A percentile compares a stretch with the other conserved stretches of the same genome.
Conservation (phyloP, 345 rosid species). For the Populus nigra region DNA sequence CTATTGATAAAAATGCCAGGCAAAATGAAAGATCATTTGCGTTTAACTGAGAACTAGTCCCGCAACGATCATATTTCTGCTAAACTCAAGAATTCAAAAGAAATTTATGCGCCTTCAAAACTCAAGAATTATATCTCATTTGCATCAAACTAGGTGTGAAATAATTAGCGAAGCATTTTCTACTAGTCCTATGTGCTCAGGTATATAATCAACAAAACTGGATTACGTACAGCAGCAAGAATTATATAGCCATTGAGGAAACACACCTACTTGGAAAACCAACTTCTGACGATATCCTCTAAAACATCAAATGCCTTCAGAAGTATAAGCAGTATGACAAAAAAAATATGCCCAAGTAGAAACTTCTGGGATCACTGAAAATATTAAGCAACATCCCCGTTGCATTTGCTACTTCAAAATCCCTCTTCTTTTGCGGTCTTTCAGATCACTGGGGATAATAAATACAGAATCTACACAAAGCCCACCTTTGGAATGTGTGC, state of each 20-base stretch:
- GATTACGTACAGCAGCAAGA: constrained; percentile 29
- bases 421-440: constrained; percentile 45
- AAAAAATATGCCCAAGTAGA: constrained; percentile 14
- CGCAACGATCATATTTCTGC: too few relatives aligned
- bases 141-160: too few relatives aligned
- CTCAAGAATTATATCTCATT: too few relatives aligned
- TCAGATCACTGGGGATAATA: constrained; percentile 69
- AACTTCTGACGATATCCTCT: constrained; percentile 36
- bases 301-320: constrained; percentile 27
- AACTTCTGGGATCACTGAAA: constrained; percentile 19
- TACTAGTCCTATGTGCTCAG: constrained; percentile 22
- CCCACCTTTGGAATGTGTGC: constrained; percentile 95
- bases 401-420: constrained; percentile 36
- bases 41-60: too few relatives aligned
- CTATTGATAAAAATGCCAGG: too few relatives aligned
- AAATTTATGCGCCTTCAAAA: too few relatives aligned
- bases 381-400: constrained; percentile 12
- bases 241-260: constrained; percentile 35
- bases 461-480: constrained; percentile 89
- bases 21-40: too few relatives aligned
- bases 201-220: constrained; percentile 34
- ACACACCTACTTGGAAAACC: constrained; percentile 37
- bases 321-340: constrained; percentile 40
- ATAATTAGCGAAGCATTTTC: constrained; percentile 22
- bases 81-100: too few relatives aligned